A percentile compares a stretch with the other conserved stretches of the same genome.
Conservation (phyloP, 176 grass and related monocot genomes). For the Tuctoria greenei region DNA sequence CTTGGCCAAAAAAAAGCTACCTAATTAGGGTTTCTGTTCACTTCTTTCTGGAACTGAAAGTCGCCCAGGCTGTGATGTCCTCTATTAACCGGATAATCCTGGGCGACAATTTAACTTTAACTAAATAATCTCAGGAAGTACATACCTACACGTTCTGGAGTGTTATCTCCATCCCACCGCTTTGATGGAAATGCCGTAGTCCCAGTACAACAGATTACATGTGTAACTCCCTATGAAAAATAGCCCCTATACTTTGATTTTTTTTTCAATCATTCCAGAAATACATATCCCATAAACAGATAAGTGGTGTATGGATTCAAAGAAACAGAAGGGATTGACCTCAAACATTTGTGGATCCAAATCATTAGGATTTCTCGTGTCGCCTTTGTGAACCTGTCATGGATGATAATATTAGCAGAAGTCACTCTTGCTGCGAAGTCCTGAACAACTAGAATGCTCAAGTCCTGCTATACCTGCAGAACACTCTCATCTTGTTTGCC, state of each 20-base stretch:
- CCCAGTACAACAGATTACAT: constrained; percentile 92
- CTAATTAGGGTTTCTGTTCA: background rate
- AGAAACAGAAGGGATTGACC: constrained; percentile 39
- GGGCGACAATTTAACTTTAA: background rate
- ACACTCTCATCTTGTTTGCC: constrained; percentile 67
- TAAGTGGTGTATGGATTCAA: background rate
- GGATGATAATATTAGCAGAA: constrained; percentile 21
- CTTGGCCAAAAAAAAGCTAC: too few species aligned
- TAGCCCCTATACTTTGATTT: constrained; percentile 57
- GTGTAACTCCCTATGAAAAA: constrained; percentile 96
- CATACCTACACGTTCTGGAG: constrained; percentile 86
- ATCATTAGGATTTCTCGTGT: constrained; percentile 68
- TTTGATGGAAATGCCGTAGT: constrained; percentile 98
- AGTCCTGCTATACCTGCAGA: constrained; percentile 50
- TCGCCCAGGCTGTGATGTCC: constrained; percentile 14
- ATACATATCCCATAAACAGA: constrained; percentile 22
- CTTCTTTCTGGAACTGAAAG: too few species aligned
- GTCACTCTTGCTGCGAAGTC: background rate
- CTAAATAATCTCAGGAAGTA: constrained; percentile 22
- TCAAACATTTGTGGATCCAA: constrained; percentile 83
- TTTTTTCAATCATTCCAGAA: constrained; percentile 57
- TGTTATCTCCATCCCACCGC: constrained; percentile 95
- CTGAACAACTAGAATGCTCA: background rate
- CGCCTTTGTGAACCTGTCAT: constrained; percentile 64
- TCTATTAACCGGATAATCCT: background rate